Conservation (phyloP, 202 grass and related monocot genomes). For the Panicum hallii region DNA sequence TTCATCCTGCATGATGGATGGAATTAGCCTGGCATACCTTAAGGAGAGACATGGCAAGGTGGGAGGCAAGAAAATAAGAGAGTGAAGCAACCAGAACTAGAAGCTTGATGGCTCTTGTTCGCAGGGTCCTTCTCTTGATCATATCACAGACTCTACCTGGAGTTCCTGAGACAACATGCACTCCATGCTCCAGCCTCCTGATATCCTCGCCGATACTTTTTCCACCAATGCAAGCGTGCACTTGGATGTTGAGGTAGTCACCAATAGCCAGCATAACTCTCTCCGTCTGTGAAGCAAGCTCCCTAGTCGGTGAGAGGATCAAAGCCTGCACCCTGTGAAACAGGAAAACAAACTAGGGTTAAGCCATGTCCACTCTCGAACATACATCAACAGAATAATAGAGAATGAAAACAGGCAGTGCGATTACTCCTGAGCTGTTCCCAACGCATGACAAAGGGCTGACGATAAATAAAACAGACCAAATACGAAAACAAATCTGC, state of each 20-base stretch:
- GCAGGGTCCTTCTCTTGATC: slow-evolving; percentile 92
- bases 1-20: slow-evolving; percentile 65
- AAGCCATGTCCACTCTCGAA: neutral
- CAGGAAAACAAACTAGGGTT: slow-evolving; percentile 8
- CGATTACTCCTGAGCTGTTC: too few species aligned
- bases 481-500: neutral
- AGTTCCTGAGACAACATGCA: slow-evolving; percentile 85
- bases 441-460: neutral
- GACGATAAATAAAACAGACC: neutral
- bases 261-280: slow-evolving; percentile 71
- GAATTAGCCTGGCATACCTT: neutral
- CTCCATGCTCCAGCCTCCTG: slow-evolving; percentile 80
- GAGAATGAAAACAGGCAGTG: neutral
- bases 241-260: slow-evolving; percentile 73
- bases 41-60: neutral
- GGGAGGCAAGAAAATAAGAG: neutral
- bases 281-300: slow-evolving; percentile 84
- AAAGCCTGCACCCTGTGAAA: slow-evolving; percentile 72
- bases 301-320: slow-evolving; percentile 84
- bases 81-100: slow-evolving; percentile 68
- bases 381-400: neutral
- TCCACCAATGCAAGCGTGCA: slow-evolving; percentile 78
- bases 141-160: slow-evolving; percentile 86
- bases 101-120: slow-evolving; percentile 89
- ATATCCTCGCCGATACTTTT: slow-evolving; percentile 86